Evolutionary conservation across 2,329 filamentous ascomycete genomes (phyloP).

Genomic region (Claviceps sp.): DNA sequence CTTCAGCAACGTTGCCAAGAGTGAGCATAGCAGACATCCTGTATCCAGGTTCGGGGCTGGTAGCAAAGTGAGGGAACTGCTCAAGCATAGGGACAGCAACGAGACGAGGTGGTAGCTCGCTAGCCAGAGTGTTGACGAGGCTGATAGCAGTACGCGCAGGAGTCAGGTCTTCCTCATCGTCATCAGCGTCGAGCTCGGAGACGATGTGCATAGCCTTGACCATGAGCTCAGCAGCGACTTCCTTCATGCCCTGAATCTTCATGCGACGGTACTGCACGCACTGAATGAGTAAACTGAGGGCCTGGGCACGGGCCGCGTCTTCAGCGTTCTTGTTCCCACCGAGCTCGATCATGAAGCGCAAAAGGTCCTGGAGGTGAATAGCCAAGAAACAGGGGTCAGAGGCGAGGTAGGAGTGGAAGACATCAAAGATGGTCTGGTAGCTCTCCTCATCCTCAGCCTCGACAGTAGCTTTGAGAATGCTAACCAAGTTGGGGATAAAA

Average conservation of each 20-base stretch:
- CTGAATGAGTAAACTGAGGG: constrained; percentile 87
- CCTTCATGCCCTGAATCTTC: constrained; percentile 81
- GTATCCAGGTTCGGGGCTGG: constrained; percentile 59
- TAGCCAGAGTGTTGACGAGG: constrained; percentile 78
- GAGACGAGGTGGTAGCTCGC: constrained; percentile 80
- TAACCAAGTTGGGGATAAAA: constrained; percentile 77
- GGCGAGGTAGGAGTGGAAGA: constrained; percentile 88
- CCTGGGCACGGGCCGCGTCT: constrained; percentile 78
- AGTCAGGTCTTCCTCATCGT: constrained; percentile 63
- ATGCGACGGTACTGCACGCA: constrained; percentile 83
- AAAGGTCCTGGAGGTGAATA: constrained; percentile 75
- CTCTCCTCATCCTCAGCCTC: constrained; percentile 72
- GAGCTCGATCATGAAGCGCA: constrained; percentile 88
- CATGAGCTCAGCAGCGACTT: constrained; percentile 75
- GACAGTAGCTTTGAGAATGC: constrained; percentile 74
- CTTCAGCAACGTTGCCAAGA: constrained; percentile 88
- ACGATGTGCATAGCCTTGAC: constrained; percentile 79
- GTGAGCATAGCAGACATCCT: constrained; percentile 85
- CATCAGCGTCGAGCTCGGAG: constrained; percentile 71
- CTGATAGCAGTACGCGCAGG: constrained; percentile 75
- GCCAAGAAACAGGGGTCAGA: constrained; percentile 78
- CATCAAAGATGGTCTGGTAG: constrained; percentile 82
- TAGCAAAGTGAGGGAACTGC: constrained; percentile 70
- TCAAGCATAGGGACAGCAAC: constrained; percentile 87
- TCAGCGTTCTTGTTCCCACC: constrained; percentile 62